A percentile compares a stretch with the other conserved stretches of the same genome.
Evolutionary conservation across 257 asterid species (phyloP).

Genomic region (Solanum clarkiae): DNA sequence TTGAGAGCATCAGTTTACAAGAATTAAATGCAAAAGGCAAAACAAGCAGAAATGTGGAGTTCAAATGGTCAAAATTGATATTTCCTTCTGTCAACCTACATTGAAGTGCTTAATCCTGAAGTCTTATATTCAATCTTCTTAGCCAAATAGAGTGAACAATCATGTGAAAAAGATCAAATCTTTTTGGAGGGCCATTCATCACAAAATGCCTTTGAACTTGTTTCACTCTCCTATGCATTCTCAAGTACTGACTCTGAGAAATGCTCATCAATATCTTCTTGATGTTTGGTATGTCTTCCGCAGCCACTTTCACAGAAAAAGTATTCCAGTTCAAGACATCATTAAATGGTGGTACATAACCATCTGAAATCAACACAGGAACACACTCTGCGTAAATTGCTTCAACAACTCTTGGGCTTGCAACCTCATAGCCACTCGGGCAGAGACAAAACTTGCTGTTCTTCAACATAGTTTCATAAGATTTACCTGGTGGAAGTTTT

Average conservation of each 20-base stretch:
- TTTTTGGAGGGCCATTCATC: slow-evolving; percentile 49
- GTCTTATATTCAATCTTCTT: slow-evolving; percentile 46
- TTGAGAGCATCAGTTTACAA: neutral
- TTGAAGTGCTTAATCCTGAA: slow-evolving; percentile 3
- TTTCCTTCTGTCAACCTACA: neutral
- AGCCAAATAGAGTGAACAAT: slow-evolving; percentile 72
- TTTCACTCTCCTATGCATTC: slow-evolving; percentile 8
- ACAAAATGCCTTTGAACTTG: slow-evolving; percentile 48
- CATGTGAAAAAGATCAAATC: slow-evolving; percentile 66
- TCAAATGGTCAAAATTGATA: neutral
- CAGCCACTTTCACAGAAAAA: neutral
- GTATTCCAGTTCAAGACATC: slow-evolving; percentile 1
- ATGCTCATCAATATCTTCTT: slow-evolving; percentile 10
- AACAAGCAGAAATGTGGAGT: neutral
- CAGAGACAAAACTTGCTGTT: slow-evolving; percentile 24
- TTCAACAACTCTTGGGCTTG: slow-evolving; percentile 34
- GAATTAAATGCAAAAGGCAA: neutral
- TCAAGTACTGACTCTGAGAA: neutral
- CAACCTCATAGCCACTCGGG: slow-evolving; percentile 41
- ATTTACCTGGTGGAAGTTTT: slow-evolving; percentile 8
- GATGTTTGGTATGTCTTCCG: slow-evolving; percentile 1
- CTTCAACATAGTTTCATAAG: slow-evolving; percentile 19
- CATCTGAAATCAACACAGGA: slow-evolving; percentile 29
- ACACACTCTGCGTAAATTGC: slow-evolving; percentile 34
- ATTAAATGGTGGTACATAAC: slow-evolving; percentile 18